Evolutionary conservation across 805 yeast genomes (phyloP), one percentile per base, ranked within the genome.

Genomic region (Lachancea meyersii): DNA sequence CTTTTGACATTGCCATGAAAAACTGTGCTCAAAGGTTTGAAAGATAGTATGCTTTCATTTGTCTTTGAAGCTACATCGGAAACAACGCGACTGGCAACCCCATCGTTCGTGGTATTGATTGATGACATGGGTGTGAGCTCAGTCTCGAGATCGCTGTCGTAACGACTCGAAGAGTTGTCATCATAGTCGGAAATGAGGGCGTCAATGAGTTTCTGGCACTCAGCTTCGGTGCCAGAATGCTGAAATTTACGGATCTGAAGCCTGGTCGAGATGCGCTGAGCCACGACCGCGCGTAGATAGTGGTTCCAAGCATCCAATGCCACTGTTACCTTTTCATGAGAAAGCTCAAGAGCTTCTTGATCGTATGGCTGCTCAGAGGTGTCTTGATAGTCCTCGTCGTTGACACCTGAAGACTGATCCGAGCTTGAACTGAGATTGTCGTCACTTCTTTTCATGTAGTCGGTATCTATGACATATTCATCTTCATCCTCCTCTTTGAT

Each of bases 401-500:
- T 24, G 19, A 28, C 32, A 20, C 39, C 35, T 7, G 35, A 32
- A 11, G 24, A 11, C 10, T 11, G 24, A n/a, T 18, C 14, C 11
- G 35, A 30, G 24, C 22, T 35, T 5, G 36, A 31, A 19, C 37
- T 35, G 21, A 21, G 13, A 16, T 41, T 40, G 8, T 31, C 31
- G 21, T 23, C 31, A 13, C 41, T 37, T 10, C 41, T 41, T 11
- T 30, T 40, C 52, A 48, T 50, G 30, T 42, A 38, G 16, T 40
- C 38, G 9, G 54, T 48, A 26, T 51, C 49, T 10, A 52, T 52
- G 6, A 49, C 47, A 36, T 53, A 50, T 35, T 51, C 55, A 40
- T 51, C 55, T 34, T 54, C 56, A 14, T 55, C 58, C 31, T 57
- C 61, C 40, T 59, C 61, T 24, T 41, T 44, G 13, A 55, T 56